Evolutionary conservation across 148 eudicot species (phyloP), one percentile per base, ranked within the genome.

Genomic region (Persicaria maculosa): DNA sequence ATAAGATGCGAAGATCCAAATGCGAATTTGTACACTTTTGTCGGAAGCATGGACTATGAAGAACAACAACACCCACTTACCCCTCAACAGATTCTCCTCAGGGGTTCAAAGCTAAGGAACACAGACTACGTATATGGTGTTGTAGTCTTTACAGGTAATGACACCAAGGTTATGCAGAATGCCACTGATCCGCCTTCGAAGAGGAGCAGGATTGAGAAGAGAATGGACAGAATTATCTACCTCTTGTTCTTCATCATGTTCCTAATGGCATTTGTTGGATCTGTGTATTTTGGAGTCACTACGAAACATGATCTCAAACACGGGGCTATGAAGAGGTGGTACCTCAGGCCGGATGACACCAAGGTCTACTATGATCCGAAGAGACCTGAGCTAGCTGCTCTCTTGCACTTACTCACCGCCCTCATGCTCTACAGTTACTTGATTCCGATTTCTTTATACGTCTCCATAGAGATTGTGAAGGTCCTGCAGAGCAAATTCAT

Each of bases 1-100:
- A 80, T 95, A 9, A 86, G 80, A 83, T 95, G 97, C 64, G 99
- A 95, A 83, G 99, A 95, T 67, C 99, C 99, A 0, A 95, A 95
- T 80, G 91, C 97, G 45, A 90, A 91, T 85, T 80, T 95, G 73
- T 95, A 95, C 77, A 74, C 86, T 59, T 95, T 86, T 79, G 86
- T 95, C 70, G 99, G 99, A 75, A 89, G 78, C 76, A 88, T 95
- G 99, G 87, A 92, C 31, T 84, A 80, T 77, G 83, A 85, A 78
- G 94, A 81, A 17, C 86, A 85, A 69, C 92, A 90, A 7, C 47
- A 83, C 78, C 89, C 97, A 7, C 91, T 95, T 46, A 85, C 86
- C 80, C 97, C 94, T 52, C 93, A 95, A 67, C 92, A 95, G 50
- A 87, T 95, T 76, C 90, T 95, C 17, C 90, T 95, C 7, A 79